These are phyloP conservation scores for Penicillium robsamsonii DNA, from an alignment of 495 filamentous ascomycete genomes.

Conservation along the genomic window DNA sequence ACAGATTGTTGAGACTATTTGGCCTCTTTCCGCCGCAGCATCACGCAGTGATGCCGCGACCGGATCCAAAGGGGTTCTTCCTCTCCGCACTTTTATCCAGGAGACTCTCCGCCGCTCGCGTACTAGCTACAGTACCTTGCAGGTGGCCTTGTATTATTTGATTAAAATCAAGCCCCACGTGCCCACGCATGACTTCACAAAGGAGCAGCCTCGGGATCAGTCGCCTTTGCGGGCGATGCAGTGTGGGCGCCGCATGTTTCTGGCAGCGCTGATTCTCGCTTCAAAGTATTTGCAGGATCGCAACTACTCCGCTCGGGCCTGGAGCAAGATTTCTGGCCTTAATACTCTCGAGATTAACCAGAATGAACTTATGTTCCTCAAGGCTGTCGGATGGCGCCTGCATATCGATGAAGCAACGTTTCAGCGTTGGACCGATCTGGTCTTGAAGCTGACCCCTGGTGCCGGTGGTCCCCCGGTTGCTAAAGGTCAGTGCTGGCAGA, in stretches of 20 bases:
- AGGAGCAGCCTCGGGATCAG: slow-evolving; percentile 78
- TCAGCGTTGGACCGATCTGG: slow-evolving; percentile 87
- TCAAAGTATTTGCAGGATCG: slow-evolving; percentile 98
- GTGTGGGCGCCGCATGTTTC: slow-evolving; percentile 96
- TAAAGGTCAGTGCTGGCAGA: slow-evolving; percentile 63
- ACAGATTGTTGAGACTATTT: slow-evolving; percentile 95
- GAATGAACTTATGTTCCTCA: slow-evolving; percentile 90
- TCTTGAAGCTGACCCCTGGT: slow-evolving; percentile 76
- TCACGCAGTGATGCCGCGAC: slow-evolving; percentile 46
- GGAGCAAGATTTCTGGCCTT: slow-evolving; percentile 97
- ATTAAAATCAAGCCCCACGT: slow-evolving; percentile 91
- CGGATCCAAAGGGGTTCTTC: slow-evolving; percentile 68
- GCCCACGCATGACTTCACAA: slow-evolving; percentile 77
- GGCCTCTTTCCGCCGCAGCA: slow-evolving; percentile 65
- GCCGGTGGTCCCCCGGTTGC: slow-evolving; percentile 31
- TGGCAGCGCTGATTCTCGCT: slow-evolving; percentile 86
- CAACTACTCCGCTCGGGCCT: slow-evolving; percentile 94
- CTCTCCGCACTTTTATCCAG: slow-evolving; percentile 92
- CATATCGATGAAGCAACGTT: slow-evolving; percentile 87
- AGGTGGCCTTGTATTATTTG: slow-evolving; percentile 95
- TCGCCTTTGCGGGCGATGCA: slow-evolving; percentile 78
- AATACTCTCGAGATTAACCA: slow-evolving; percentile 90
- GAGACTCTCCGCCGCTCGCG: slow-evolving; percentile 92
- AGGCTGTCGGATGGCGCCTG: slow-evolving; percentile 88
- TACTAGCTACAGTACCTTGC: slow-evolving; percentile 94